Evolutionary conservation across 805 yeast species (phyloP), one percentile per base, ranked within the genome.

Genomic region (Starmerella kuoi): DNA sequence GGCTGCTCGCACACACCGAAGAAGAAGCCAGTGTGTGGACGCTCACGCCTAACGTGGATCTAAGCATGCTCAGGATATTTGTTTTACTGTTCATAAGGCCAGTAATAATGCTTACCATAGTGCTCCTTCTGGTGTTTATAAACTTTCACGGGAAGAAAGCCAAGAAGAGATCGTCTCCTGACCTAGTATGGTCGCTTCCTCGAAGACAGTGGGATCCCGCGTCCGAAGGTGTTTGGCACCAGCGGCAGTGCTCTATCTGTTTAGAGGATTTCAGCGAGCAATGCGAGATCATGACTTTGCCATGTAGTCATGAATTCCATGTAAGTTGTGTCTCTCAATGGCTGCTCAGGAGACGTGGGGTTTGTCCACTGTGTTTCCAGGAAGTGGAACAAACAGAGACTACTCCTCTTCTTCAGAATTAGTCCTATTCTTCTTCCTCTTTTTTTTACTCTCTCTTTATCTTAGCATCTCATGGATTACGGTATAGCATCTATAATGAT

Each of bases 301-400:
- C 74, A 6, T 76, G 82, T 54, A 69, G 70, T 39, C 82, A 76
- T 55, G 72, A 74, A 47, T 76, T 68, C 59, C 82, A 76, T 53
- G 69, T 68, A 34, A 62, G 61, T 21, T 76, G 82, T 54, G 67
- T 76, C 38, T 62, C 75, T 20, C 73, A 72, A 45, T 76, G 82
- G 82, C 64, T 76, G 33, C 65, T 75, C 14, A 63, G 65, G 46
- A 72, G 74, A 51, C 64, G 69, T 40, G 64, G 73, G 44, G 58
- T 65, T 27, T 76, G 82, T 51, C 82, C 82, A 2, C 66, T 76
- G 42, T 76, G 82, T 59, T 74, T 74, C 51, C 63, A 58, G 34
- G 67, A 61, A 21, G 41, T 50, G 27, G 24, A 33, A 14, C 28
- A 9, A 14, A 35, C 32, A 24, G 48, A 44, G 42, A 37, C 30